phyloP scores from a whole-genome alignment of 345 rosid genomes.

The Eucalyptus sp. region DNA sequence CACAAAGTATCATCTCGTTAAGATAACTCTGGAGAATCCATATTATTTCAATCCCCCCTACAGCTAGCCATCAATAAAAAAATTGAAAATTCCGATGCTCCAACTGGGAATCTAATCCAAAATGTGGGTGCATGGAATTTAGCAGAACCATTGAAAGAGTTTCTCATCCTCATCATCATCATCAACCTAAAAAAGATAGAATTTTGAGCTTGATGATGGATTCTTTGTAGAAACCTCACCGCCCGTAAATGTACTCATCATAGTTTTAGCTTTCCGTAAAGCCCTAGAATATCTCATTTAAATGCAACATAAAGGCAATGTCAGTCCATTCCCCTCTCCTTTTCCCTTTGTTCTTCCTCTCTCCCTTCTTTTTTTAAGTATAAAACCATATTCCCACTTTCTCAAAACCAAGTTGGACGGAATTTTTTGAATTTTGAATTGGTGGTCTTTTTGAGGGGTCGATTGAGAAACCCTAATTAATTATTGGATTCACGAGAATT shows the following conservation, averaged over 20 bases:
- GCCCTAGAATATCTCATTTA: conserved; percentile 31
- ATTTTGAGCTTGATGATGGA: conserved; percentile 8
- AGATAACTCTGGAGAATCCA: conserved; percentile 10
- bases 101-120: background rate
- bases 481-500: conserved; percentile 11
- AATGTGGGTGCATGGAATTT: conserved; percentile 6
- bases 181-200: background rate
- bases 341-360: background rate
- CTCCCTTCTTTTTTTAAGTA: background rate
- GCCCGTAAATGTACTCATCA: conserved; percentile 37
- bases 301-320: conserved; percentile 11
- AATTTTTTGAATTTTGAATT: background rate
- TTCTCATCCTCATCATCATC: background rate
- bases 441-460: background rate
- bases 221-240: conserved; percentile 18
- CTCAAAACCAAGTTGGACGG: background rate
- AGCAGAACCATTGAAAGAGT: background rate
- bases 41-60: background rate
- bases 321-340: conserved; percentile 1
- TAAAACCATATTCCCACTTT: background rate
- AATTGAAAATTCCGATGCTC: background rate
- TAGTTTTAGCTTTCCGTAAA: conserved; percentile 25
- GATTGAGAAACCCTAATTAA: background rate
- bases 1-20: background rate
- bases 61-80: conserved; percentile 10